Evolutionary conservation across 495 filamentous ascomycete genomes (phyloP), one percentile per base, ranked within the genome.

Genomic region (Penicillium roqueforti): DNA sequence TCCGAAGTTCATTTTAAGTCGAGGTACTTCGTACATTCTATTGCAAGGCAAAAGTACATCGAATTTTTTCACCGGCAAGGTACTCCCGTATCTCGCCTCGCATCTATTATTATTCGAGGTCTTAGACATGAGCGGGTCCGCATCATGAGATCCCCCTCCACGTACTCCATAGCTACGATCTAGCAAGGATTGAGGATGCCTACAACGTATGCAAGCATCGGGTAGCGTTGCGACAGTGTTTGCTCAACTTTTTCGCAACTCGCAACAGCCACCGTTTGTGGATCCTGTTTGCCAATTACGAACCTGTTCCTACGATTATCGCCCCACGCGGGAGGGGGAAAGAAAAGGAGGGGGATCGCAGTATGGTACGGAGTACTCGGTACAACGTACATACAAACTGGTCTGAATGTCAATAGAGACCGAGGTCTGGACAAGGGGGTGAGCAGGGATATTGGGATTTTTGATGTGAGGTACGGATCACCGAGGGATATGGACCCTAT

Each of bases 271-370:
- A 11, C 48, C 60, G 54, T 60, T 58, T 62, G 63, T 64, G 63
- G 64, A 65, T 61, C 63, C 52, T 25, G 41, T 43, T 51, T 52
- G 38, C 47, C 58, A 56, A 61, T 58, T 31, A 46, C 51, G 58
- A 58, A 52, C 38, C 52, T 59, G 23, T 57, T 28, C 28, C 43
- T 49, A 18, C 50, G 42, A n/a, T 38, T 18, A 36, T 38, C 40
- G 63, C 61, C 63, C 64, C 61, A 65, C 64, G 64, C 61, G 64
- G 58, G 59, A 61, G 23, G 47, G 32, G 28, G 2, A 55, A 53
- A 32, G 20, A 26, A 51, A 38, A 50, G 40, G 39, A 42, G 50
- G 50, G 38, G n/a, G 36, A 41, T 36, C 49, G 42, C 14, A 16
- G 16, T 43, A 40, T 36, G 16, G 10, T 31, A n/a, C n/a, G n/a